phyloP scores from a whole-genome alignment of 108 stramenopile genomes.

The Schizochytrium sp. region DNA sequence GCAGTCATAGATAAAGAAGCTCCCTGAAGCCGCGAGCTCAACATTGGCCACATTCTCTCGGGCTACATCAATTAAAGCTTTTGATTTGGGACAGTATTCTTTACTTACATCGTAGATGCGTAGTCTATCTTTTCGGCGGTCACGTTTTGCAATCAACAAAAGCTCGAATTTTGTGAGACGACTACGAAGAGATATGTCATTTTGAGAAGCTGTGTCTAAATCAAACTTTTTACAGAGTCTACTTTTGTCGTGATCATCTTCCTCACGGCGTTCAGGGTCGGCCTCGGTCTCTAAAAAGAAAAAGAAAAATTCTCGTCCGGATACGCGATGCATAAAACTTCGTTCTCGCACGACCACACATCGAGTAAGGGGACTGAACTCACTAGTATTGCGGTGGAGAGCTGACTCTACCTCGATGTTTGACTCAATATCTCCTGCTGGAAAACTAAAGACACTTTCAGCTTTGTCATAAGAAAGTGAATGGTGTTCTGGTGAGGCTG shows the following conservation, averaged over 20 bases:
- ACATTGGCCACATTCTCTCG: neutral
- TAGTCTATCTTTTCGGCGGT: neutral
- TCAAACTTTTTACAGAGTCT: too few relatives aligned
- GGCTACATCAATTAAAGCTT: neutral
- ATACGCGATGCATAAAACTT: neutral
- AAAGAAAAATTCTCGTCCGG: neutral
- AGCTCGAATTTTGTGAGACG: neutral
- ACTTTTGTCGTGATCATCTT: too few relatives aligned
- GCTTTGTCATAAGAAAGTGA: conserved; percentile 9
- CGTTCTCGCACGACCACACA: conserved; percentile 8
- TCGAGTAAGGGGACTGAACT: neutral
- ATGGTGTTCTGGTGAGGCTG: neutral
- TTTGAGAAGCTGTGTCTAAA: too few relatives aligned
- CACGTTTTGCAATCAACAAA: conserved; percentile 24
- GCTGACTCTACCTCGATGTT: too few relatives aligned
- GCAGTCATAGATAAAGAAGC: neutral
- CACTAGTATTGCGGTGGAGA: neutral
- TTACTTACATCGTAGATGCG: conserved; percentile 11
- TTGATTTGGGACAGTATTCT: neutral
- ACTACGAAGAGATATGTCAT: neutral
- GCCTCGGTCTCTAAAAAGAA: neutral
- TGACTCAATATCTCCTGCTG: neutral
- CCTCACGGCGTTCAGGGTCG: neutral
- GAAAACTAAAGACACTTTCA: conserved; percentile 3
- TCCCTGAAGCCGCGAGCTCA: neutral